Conservation (phyloP, 1,284 basidiomycete genomes). For the Pseudomicrostroma phylloplanum region DNA sequence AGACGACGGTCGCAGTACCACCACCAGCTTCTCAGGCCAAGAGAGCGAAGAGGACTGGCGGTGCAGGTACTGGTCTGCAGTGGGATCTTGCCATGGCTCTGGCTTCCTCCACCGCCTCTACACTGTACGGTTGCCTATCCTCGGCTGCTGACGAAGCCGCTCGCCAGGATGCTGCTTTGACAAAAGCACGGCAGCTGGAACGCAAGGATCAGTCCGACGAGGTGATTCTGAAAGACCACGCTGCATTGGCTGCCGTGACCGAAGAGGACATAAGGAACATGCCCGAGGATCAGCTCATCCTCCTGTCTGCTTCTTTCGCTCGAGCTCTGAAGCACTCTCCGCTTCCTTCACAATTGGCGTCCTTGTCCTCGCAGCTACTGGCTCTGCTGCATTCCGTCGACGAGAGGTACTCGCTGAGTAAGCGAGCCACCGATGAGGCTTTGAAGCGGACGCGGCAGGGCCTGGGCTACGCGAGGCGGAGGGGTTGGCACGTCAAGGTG, state of each 20-base stretch:
- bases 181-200: too few relatives aligned
- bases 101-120: slow-evolving; percentile 25
- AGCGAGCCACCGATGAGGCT: slow-evolving; percentile 26
- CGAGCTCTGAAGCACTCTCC: slow-evolving; percentile 29
- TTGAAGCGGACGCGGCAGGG: slow-evolving; percentile 24
- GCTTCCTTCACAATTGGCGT: slow-evolving; percentile 24
- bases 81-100: slow-evolving; percentile 33
- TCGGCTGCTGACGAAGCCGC: slow-evolving; percentile 16
- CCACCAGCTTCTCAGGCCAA: too few relatives aligned
- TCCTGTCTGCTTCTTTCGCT: slow-evolving; percentile 27
- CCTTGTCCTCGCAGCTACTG: slow-evolving; percentile 22
- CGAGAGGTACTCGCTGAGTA: slow-evolving; percentile 20
- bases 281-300: slow-evolving; percentile 27
- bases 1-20: too few relatives aligned
- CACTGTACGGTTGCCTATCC: slow-evolving; percentile 24
- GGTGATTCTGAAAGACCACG: too few relatives aligned
- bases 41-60: too few relatives aligned
- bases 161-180: not conserved
- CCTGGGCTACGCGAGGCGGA: slow-evolving; percentile 22
- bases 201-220: too few relatives aligned
- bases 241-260: too few relatives aligned
- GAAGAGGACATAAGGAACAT: not conserved
- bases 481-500: slow-evolving; percentile 32
- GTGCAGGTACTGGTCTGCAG: slow-evolving; percentile 12
- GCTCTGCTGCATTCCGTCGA: slow-evolving; percentile 28